Conservation (phyloP, 352 stramenopile species). For the Pythium rishiriense region DNA sequence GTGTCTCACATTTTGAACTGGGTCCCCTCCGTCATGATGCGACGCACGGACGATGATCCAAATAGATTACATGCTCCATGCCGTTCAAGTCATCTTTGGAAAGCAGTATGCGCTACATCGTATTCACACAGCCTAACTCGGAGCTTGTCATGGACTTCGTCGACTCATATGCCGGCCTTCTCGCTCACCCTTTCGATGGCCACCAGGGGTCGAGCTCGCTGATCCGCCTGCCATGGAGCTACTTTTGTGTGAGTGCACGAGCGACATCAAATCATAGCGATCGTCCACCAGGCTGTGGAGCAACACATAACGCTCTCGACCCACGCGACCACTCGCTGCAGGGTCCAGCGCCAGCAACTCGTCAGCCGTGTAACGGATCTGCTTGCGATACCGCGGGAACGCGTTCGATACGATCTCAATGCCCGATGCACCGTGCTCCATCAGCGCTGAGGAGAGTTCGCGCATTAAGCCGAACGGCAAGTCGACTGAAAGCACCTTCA, state of each 20-base stretch:
- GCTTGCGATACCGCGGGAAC: constrained; percentile 78
- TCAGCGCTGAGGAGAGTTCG: constrained; percentile 80
- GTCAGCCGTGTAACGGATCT: constrained; percentile 79
- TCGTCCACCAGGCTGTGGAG: constrained; percentile 85
- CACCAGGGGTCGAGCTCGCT: not conserved
- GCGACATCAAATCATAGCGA: constrained; percentile 86
- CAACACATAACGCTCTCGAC: constrained; percentile 72
- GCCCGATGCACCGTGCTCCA: constrained; percentile 58
- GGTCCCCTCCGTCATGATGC: not conserved
- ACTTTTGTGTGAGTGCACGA: constrained; percentile 49
- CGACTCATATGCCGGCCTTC: constrained; percentile 24
- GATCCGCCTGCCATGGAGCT: not conserved
- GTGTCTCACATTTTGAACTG: constrained; percentile 8
- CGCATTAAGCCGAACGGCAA: constrained; percentile 76
- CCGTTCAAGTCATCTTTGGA: not conserved
- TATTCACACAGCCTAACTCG: not conserved
- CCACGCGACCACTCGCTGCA: constrained; percentile 40
- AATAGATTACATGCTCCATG: constrained; percentile 29
- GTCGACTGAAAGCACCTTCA: constrained; percentile 85
- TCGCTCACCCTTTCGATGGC: constrained; percentile 27
- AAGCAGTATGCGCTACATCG: not conserved
- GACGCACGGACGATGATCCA: constrained; percentile 3
- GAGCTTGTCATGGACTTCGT: constrained; percentile 16
- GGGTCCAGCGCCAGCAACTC: constrained; percentile 64
- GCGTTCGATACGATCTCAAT: constrained; percentile 60